Evolutionary conservation across 1,284 basidiomycete species (phyloP), one percentile per base, ranked within the genome.

Genomic region (Cutaneotrichosporon sp.): DNA sequence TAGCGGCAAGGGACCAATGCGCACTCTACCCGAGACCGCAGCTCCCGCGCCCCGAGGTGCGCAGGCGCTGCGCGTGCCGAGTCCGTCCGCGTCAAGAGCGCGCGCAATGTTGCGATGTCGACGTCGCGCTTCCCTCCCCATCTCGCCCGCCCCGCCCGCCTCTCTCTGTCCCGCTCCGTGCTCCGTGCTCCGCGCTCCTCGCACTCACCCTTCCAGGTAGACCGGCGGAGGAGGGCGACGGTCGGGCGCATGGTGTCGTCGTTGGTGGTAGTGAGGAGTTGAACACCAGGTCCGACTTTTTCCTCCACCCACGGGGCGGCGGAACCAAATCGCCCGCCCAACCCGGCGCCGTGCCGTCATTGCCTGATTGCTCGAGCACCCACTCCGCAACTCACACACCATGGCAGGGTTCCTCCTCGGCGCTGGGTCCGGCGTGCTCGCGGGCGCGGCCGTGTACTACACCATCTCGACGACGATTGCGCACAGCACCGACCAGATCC

Each of bases 121-220:
- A n/a, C n/a, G n/a, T n/a, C n/a, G n/a, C n/a, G n/a, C n/a, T n/a
- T n/a, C n/a, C 34, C 9, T 6, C 57, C 20, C 20, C 16, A 25
- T 27, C 22, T 22, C 18, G n/a, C 34, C 4, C 46, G 13, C 20
- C 9, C 8, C n/a, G n/a, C n/a, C n/a, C n/a, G n/a, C n/a, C n/a
- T 20, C 46, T 16, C n/a, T n/a, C n/a, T n/a, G n/a, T n/a, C n/a
- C n/a, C n/a, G n/a, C n/a, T n/a, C n/a, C n/a, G n/a, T n/a, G n/a
- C n/a, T n/a, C 16, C 33, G 5, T 9, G 3, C 38, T 20, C 18
- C 34, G 14, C n/a, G n/a, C n/a, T n/a, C n/a, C n/a, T n/a, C n/a
- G n/a, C n/a, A 67, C 73, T 58, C 59, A 81, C 81, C 81, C 69
- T 82, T 82, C 81, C 81, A 82, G 20, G 78, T 75, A 18, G 81